Evolutionary conservation across 78 protist species (phyloP).

Genomic region (Dictyostelium intermedium): DNA sequence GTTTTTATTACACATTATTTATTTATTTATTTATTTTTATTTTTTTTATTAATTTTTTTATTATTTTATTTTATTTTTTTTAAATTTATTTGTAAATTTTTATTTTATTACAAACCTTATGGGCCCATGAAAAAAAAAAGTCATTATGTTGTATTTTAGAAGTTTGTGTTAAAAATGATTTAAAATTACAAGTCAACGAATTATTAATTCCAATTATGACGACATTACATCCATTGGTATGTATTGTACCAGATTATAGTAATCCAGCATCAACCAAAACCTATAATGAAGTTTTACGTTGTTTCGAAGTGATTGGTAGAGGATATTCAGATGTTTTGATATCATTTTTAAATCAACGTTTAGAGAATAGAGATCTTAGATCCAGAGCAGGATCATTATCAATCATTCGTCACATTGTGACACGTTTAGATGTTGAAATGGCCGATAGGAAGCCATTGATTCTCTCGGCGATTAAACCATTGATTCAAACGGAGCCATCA

Average conservation of each 20-base stretch:
- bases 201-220: constrained; percentile 24
- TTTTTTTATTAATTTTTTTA: background rate
- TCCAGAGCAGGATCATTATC: constrained; percentile 65
- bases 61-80: background rate
- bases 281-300: constrained; percentile 85
- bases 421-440: constrained; percentile 54
- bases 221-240: constrained; percentile 55
- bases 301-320: constrained; percentile 83
- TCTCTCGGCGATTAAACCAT: constrained; percentile 79
- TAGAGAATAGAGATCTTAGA: constrained; percentile 28
- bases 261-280: constrained; percentile 60
- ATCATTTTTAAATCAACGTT: constrained; percentile 43
- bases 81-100: no score
- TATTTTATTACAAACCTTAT: background rate
- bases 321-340: constrained; percentile 78
- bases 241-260: constrained; percentile 42
- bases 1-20: no score
- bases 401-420: constrained; percentile 75
- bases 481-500: constrained; percentile 64
- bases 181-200: constrained; percentile 30
- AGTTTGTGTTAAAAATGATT: constrained; percentile 59
- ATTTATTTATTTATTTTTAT: background rate
- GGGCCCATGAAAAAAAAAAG: background rate
- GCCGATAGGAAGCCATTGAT: constrained; percentile 69
- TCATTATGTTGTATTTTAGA: constrained; percentile 67